Percentiles rank a stretch among this genome's conserved stretches.
Conservation (phyloP, 75 land plant genomes). For the Pseudotsuga menziesii region DNA sequence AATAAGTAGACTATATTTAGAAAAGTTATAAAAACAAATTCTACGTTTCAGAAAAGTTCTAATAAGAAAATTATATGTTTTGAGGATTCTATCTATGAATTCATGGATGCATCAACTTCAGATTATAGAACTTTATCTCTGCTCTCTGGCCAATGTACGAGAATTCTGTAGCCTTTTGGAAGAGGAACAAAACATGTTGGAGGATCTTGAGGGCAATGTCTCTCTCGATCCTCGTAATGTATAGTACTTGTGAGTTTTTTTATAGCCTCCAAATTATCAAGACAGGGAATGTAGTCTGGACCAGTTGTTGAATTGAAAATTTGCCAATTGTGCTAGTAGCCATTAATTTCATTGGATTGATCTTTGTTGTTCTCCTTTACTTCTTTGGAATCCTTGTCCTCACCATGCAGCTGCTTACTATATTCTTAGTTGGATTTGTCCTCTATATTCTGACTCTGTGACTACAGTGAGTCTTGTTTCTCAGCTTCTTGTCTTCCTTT, state of each 20-base stretch:
- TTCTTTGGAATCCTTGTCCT: neutral
- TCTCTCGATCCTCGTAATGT: conserved; percentile 67
- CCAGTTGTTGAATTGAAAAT: conserved; percentile 39
- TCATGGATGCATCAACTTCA: neutral
- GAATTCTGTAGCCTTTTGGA: conserved; percentile 52
- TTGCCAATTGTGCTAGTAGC: conserved; percentile 36
- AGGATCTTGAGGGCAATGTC: conserved; percentile 55
- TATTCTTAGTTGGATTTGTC: neutral
- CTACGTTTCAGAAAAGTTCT: neutral
- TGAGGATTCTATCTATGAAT: neutral
- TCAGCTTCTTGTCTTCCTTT: conserved; percentile 26
- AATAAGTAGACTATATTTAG: neutral
- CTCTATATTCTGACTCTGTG: neutral
- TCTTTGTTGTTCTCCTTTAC: conserved; percentile 13
- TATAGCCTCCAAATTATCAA: conserved; percentile 55
- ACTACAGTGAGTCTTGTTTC: neutral
- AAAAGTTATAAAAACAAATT: neutral
- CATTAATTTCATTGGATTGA: conserved; percentile 6
- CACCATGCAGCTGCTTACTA: neutral
- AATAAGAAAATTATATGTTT: neutral
- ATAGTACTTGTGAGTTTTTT: conserved; percentile 29
- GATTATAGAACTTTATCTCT: conserved; percentile 39
- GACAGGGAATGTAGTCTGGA: conserved; percentile 64
- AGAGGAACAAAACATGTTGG: conserved; percentile 64
- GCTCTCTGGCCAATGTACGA: conserved; percentile 60